Evolutionary conservation across 2,329 filamentous ascomycete genomes (phyloP), one percentile per base, ranked within the genome.

Genomic region (Blastomyces parvus): DNA sequence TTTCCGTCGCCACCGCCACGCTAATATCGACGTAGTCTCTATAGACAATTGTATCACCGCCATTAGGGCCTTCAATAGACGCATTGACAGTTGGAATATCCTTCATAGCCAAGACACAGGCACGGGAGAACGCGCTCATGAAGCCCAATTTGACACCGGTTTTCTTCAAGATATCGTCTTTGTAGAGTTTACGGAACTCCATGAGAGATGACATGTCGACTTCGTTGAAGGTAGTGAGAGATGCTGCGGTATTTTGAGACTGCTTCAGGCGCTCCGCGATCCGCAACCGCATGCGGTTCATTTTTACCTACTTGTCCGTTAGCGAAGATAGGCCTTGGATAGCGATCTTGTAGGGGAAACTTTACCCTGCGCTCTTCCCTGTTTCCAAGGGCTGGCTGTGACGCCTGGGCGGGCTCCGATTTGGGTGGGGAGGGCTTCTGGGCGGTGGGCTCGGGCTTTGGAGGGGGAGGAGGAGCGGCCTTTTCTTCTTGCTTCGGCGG

Each of bases 251-350:
- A 81, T 99, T 99, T 76, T 99, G 94, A 25, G 94, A 97, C 77
- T 99, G 94, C 86, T 99, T 99, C 68, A 99, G 85, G 70, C 94
- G 91, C 82, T 99, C 94, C 60, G 94, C 91, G 70, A 97, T 99
- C 66, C 94, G 88, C 66, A 97, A 86, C 68, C 94, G 91, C 94
- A 99, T 99, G 68, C 94, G 91, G 83, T 97, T 97, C 94, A 99
- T 99, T 84, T 99, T 99, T 72, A 97, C 91, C 90, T 94, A 70
- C 38, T 17, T 11, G 22, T 22, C 19, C 5, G 44, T 63, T 33
- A 58, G 57, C 36, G 14, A 19, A 46, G n/a, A 22, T 13, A 9
- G 13, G 5, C 33, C 14, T 14, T 50, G 5, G 30, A 33, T 33
- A 33, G 30, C 4, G 30, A 33, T 40, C 40, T 65, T 62, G 55